Conservation (phyloP, 768 basidiomycete genomes). For the Mycena maculata region DNA sequence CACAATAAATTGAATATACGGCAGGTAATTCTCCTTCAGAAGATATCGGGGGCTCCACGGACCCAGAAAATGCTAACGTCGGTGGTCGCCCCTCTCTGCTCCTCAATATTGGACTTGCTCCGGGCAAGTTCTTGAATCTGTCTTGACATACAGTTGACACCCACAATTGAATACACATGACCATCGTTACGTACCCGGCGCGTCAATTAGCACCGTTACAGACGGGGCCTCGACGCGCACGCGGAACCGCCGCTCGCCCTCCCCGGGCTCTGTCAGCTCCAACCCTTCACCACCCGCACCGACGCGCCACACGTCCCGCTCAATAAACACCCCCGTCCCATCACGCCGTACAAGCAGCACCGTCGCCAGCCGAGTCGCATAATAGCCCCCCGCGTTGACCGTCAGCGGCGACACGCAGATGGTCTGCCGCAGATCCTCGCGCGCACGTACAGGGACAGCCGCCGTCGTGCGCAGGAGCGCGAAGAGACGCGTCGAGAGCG, state of each 20-base stretch:
- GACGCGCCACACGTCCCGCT: constrained; percentile 72
- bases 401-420: constrained; percentile 67
- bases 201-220: no score
- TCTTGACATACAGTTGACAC: no score
- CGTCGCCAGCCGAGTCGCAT: constrained; percentile 81
- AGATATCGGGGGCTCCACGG: no score
- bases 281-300: neutral
- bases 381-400: constrained; percentile 44
- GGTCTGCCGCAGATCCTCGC: constrained; percentile 69
- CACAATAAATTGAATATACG: no score
- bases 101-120: no score
- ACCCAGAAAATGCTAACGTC: no score
- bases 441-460: constrained; percentile 57
- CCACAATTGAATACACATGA: no score
- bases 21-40: no score
- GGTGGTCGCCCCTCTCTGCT: no score
- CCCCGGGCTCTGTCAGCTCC: constrained; percentile 48
- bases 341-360: constrained; percentile 72
- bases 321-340: constrained; percentile 73
- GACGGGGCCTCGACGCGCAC: neutral
- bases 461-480: constrained; percentile 69
- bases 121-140: no score
- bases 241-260: constrained; percentile 62
- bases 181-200: no score
- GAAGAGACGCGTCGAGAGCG: constrained; percentile 70